Conservation (phyloP, 495 filamentous ascomycete species). For the Cercophora scortea region DNA sequence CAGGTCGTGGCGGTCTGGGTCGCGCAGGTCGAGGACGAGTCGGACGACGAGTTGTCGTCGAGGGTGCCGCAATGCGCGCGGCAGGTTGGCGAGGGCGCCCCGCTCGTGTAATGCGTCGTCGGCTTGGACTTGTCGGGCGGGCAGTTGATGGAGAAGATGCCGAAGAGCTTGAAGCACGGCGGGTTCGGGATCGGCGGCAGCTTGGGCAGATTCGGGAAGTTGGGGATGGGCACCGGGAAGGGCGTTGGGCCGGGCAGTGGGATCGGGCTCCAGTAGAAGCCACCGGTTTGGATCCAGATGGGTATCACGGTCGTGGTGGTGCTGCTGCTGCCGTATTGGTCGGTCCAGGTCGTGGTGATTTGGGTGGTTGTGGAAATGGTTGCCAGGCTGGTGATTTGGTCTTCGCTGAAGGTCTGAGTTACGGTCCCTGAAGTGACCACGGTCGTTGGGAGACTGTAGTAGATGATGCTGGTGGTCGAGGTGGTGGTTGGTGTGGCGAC, state of each 20-base stretch:
- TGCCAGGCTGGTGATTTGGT: neutral
- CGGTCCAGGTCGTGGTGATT: neutral
- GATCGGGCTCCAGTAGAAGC: no score
- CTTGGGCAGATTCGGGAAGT: no score
- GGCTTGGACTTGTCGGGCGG: no score
- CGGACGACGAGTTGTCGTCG: no score
- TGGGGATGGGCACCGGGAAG: neutral
- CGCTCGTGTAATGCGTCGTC: no score
- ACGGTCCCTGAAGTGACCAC: neutral
- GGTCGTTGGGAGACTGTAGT: conserved; percentile 14
- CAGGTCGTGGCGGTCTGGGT: no score
- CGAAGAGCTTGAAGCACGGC: neutral
- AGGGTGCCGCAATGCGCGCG: no score
- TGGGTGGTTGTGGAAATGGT: neutral
- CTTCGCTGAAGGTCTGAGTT: neutral
- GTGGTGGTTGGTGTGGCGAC: neutral
- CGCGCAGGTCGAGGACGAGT: no score
- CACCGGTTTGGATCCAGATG: no score
- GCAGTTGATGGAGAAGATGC: neutral
- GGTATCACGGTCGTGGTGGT: no score
- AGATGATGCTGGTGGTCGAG: neutral
- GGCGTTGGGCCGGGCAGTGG: neutral
- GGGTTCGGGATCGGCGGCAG: neutral
- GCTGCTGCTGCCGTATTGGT: neutral
- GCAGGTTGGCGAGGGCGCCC: no score